Conservation (phyloP, 2,329 filamentous ascomycete species). For the Seiridium cupressi region DNA sequence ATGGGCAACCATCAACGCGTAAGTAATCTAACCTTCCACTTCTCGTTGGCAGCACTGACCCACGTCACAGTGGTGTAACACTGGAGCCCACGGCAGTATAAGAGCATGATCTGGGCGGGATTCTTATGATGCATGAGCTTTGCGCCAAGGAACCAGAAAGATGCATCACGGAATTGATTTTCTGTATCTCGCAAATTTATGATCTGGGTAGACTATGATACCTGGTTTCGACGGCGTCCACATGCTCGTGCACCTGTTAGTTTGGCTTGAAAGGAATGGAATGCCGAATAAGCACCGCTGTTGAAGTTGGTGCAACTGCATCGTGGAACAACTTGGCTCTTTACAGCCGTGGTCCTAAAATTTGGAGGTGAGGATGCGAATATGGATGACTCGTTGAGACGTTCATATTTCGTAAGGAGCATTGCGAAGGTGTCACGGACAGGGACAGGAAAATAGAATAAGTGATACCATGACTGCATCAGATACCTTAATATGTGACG, state of each 20-base stretch:
- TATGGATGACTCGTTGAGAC: not conserved
- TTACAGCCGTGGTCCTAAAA: too few relatives aligned
- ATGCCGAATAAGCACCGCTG: too few relatives aligned
- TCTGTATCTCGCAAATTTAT: too few relatives aligned
- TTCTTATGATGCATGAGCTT: conserved; percentile 9
- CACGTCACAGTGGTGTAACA: conserved; percentile 46
- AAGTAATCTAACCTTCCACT: conserved; percentile 26
- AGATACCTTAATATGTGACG: not conserved
- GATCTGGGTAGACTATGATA: too few relatives aligned
- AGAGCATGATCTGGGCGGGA: conserved; percentile 12
- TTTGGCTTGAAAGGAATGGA: not conserved
- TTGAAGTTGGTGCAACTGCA: too few relatives aligned
- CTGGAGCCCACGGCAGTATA: conserved; percentile 41
- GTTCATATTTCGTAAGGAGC: not conserved
- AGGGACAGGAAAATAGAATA: not conserved
- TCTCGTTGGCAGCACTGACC: too few relatives aligned
- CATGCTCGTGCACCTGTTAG: not conserved
- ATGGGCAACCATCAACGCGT: conserved; percentile 79
- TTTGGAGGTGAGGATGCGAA: not conserved
- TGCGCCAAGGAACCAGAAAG: not conserved
- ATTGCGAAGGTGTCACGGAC: not conserved
- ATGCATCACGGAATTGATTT: not conserved
- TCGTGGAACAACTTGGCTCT: too few relatives aligned
- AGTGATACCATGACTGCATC: not conserved
- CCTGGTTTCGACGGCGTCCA: not conserved